Evolutionary conservation across 2,329 filamentous ascomycete species (phyloP).

Genomic region (Colletotrichum horii): DNA sequence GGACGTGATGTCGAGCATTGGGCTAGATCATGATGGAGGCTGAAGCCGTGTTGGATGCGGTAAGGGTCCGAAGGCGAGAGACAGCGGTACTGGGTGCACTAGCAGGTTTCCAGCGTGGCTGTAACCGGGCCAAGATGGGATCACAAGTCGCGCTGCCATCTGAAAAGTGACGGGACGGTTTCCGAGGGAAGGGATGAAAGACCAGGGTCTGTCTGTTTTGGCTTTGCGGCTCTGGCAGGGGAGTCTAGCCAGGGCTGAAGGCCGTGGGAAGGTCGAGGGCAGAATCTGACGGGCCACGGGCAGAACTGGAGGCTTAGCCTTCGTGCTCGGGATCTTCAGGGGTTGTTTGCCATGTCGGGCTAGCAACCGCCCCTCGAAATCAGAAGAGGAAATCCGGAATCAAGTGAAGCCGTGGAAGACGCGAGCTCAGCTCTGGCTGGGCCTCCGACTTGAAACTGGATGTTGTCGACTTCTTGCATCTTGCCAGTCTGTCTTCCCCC

Average conservation of each 20-base stretch:
- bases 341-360: not conserved
- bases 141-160: not conserved
- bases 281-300: not conserved
- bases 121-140: not conserved
- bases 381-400: conserved; percentile 7
- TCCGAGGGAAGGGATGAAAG: conserved; percentile 6
- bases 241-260: conserved; percentile 11
- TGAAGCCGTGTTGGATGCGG: not conserved
- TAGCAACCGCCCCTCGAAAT: not conserved
- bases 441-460: conserved; percentile 5
- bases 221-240: conserved; percentile 20
- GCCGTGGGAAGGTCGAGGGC: not conserved
- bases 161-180: not conserved
- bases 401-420: not conserved
- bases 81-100: not conserved
- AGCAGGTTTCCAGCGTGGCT: not conserved
- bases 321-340: not conserved
- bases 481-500: not conserved
- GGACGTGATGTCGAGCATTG: not conserved
- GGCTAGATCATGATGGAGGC: not conserved
- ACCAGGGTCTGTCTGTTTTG: conserved; percentile 12
- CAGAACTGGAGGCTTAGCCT: not conserved
- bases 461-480: not conserved
- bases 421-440: not conserved
- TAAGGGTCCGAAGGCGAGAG: not conserved